Base-by-base conservation (phyloP, 164 flowering plant species). In the Vitis cinerea region DNA sequence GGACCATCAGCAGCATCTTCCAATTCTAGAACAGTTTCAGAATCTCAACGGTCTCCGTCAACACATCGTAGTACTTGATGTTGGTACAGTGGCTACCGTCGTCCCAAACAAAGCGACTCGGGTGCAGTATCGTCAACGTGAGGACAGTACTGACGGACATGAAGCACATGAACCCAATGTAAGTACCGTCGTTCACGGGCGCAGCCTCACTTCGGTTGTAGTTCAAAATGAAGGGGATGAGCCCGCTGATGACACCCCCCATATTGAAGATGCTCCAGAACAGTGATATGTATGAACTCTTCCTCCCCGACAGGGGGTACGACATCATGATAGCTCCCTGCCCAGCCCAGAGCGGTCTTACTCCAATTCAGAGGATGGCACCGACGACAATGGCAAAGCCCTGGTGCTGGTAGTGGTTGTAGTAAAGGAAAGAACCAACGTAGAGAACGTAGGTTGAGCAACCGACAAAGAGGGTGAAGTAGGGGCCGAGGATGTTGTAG, bases 251-350 rank as follows among this genome's bases (percentile, higher is more conserved):
- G 49, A 95, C 97, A 30, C 98, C 99, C 16, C 99, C 99, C 86
- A 93, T 65, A 75, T 93, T 95, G 80, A 91, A 95, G 50, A 90
- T 88, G 53, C 91, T 82, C 99, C 99, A 95, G 64, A 95, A 93
- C 47, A 90, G 30, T 1, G 98, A 83, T 3, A 95, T 91, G 65
- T 90, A 91, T 19, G 85, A 82, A 15, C 97, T 97, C 58, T 93
- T 95, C 0, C 94, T 81, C 2, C 64, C 29, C 1, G 76, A 59
- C 0, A 94, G 86, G 0, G 99, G 99, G 68, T 95, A 95, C 0
- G 98, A 84, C 0, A 98, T 95, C 96, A 95, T 93, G 70, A 95
- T 88, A 15, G 99, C 98, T 8, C 98, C 99, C 61, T 91, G 87
- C 0, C 84, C 86, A 1, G 96, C 88, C 99, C 98, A 95, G 9